A percentile compares a stretch with the other conserved stretches of the same genome.
phyloP scores from a whole-genome alignment of 192 early-diverging fungal genomes.

The Rhizophagus clarus region DNA sequence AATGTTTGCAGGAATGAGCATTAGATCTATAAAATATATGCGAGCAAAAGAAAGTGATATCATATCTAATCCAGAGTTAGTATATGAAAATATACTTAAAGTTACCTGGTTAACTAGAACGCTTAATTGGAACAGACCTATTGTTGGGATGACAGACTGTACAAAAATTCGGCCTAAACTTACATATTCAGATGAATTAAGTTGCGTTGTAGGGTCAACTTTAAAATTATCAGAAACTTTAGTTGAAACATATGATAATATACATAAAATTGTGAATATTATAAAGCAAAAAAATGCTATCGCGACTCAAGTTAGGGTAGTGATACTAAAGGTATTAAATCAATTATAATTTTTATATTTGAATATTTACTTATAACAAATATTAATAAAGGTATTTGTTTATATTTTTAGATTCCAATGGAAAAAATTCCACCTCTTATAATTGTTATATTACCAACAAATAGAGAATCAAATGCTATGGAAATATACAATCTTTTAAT shows the following conservation, averaged over 20 bases:
- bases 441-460: background rate
- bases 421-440: background rate
- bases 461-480: background rate
- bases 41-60: background rate
- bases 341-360: background rate
- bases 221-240: background rate
- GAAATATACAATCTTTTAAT: background rate
- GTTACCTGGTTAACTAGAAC: background rate
- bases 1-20: background rate
- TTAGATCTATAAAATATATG: background rate
- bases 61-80: background rate
- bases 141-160: background rate
- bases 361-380: background rate
- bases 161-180: background rate
- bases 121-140: background rate
- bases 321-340: background rate
- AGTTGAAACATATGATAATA: background rate
- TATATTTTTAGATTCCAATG: background rate
- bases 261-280: background rate
- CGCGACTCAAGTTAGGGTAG: background rate
- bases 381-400: background rate
- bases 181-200: background rate
- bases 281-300: background rate
- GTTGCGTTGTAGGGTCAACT: background rate
- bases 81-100: background rate